Percentiles rank a stretch among this genome's conserved stretches.
Conservation (phyloP, 352 stramenopile genomes). For the Thalassiosira livingstoniorum region DNA sequence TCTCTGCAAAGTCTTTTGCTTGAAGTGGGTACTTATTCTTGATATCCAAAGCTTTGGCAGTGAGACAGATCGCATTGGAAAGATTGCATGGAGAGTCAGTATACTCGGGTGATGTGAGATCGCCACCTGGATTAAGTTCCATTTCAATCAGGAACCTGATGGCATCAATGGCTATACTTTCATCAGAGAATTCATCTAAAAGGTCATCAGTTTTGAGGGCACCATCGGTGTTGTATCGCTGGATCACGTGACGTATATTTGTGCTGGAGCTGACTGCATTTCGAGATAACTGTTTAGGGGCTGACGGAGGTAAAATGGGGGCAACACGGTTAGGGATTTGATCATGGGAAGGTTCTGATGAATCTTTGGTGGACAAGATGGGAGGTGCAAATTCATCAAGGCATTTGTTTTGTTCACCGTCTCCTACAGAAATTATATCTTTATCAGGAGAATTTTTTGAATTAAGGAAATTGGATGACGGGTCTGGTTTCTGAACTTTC, state of each 20-base stretch:
- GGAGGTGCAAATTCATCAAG: background rate
- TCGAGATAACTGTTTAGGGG: background rate
- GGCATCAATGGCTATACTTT: background rate
- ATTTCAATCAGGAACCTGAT: slow-evolving; percentile 36
- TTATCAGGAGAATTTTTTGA: background rate
- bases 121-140: slow-evolving; percentile 23
- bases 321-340: background rate
- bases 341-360: background rate
- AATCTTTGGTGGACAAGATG: background rate
- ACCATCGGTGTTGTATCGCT: slow-evolving; percentile 28
- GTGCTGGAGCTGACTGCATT: background rate
- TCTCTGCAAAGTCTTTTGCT: slow-evolving; percentile 25
- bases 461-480: background rate
- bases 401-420: too few relatives aligned
- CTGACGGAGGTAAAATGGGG: slow-evolving; percentile 9
- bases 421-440: too few relatives aligned
- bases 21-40: slow-evolving; percentile 19
- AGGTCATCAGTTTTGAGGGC: slow-evolving; percentile 34
- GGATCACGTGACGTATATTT: slow-evolving; percentile 3
- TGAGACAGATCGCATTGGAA: slow-evolving; percentile 16
- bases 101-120: slow-evolving; percentile 8
- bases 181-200: slow-evolving; percentile 21
- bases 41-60: slow-evolving; percentile 33
- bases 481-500: slow-evolving; percentile 15
- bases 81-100: slow-evolving; percentile 3